phyloP scores from a whole-genome alignment of 2,329 filamentous ascomycete genomes.

The Hirsutella rhossiliensis region DNA sequence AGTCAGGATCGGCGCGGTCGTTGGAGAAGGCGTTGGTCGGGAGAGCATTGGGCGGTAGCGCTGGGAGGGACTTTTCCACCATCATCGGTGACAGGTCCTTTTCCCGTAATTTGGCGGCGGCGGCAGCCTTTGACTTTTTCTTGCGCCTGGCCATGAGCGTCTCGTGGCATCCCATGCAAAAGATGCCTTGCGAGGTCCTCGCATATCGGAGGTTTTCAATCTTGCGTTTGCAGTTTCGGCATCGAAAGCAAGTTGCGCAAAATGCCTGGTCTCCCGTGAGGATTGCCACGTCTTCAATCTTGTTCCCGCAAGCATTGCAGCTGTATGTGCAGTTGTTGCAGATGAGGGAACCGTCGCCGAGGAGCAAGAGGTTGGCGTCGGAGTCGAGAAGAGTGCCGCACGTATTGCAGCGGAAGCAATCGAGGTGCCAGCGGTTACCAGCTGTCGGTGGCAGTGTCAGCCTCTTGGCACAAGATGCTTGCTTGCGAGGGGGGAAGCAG shows the following conservation, averaged over 20 bases:
- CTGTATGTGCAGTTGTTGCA: constrained; percentile 99
- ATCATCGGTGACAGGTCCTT: constrained; percentile 56
- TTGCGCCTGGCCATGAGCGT: constrained; percentile 85
- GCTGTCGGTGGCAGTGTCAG: constrained; percentile 36
- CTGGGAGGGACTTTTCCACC: constrained; percentile 85
- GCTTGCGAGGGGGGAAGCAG: constrained; percentile 2
- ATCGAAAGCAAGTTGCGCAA: constrained; percentile 93
- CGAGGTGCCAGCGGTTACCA: constrained; percentile 95
- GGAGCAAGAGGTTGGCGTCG: constrained; percentile 89
- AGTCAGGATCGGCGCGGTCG: constrained; percentile 46
- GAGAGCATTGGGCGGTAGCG: constrained; percentile 67
- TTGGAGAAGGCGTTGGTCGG: constrained; percentile 50
- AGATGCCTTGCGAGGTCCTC: constrained; percentile 93
- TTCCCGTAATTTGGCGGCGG: constrained; percentile 45
- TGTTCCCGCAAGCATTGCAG: constrained; percentile 91
- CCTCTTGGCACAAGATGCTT: not conserved
- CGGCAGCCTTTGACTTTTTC: constrained; percentile 68
- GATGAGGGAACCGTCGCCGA: constrained; percentile 94
- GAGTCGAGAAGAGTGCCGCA: constrained; percentile 94
- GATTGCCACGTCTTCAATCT: constrained; percentile 97
- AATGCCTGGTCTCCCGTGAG: constrained; percentile 96
- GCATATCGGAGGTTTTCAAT: constrained; percentile 98
- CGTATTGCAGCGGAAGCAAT: constrained; percentile 96
- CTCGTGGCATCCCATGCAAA: constrained; percentile 98
- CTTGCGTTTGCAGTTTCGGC: constrained; percentile 95